Evolutionary conservation across 2,329 filamentous ascomycete species (phyloP).

Genomic region (Calonectria hongkongensis): DNA sequence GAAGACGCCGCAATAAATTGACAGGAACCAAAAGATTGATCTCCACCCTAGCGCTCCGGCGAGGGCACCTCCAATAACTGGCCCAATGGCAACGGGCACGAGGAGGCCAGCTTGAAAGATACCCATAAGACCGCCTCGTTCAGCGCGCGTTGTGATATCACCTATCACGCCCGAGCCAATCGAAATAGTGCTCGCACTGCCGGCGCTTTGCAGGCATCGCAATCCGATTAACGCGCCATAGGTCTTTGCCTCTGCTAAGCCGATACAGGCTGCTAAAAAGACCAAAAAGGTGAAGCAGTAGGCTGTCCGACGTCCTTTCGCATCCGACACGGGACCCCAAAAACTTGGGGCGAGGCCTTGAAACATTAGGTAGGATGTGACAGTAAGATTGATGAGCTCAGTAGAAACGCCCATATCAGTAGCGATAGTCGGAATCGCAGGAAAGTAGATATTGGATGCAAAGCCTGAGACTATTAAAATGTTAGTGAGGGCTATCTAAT

Average conservation of each 20-base stretch:
- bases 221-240: conserved; percentile 66
- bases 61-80: conserved; percentile 65
- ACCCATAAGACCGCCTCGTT: conserved; percentile 57
- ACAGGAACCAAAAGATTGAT: conserved; percentile 47
- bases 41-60: conserved; percentile 53
- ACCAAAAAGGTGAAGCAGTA: conserved; percentile 67
- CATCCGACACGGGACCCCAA: conserved; percentile 69
- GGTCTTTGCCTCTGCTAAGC: conserved; percentile 64
- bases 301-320: conserved; percentile 65
- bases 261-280: conserved; percentile 68
- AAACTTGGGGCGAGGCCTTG: conserved; percentile 73
- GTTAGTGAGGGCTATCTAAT: background rate
- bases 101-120: conserved; percentile 55
- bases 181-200: conserved; percentile 63
- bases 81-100: conserved; percentile 65
- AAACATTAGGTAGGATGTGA: conserved; percentile 71
- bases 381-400: conserved; percentile 64
- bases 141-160: conserved; percentile 55
- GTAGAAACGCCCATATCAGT: conserved; percentile 63
- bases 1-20: conserved; percentile 43
- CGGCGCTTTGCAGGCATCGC: conserved; percentile 68
- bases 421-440: conserved; percentile 66
- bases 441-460: conserved; percentile 69
- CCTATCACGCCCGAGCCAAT: conserved; percentile 58
- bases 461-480: conserved; percentile 61